A percentile compares a stretch with the other conserved stretches of the same genome.
Conservation (phyloP, 2,329 filamentous ascomycete genomes). For the Ophiosphaerella narmari region DNA sequence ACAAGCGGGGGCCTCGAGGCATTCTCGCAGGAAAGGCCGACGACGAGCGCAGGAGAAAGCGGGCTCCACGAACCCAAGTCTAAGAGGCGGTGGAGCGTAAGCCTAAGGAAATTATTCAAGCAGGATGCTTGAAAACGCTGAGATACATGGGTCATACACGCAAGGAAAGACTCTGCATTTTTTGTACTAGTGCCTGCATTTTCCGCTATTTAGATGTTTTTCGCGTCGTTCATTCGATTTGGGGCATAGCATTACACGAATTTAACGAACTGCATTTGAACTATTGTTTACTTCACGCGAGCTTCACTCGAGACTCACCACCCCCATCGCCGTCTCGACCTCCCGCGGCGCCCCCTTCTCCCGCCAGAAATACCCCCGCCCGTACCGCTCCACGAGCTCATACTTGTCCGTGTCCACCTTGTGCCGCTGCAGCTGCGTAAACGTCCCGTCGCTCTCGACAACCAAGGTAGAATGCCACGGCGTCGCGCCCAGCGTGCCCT, state of each 20-base stretch:
- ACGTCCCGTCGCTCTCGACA: constrained; percentile 24
- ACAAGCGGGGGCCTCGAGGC: constrained; percentile 13
- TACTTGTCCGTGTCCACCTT: constrained; percentile 22
- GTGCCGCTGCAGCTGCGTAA: constrained; percentile 22
- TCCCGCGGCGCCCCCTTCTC: constrained; percentile 10
- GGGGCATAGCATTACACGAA: too few relatives aligned
- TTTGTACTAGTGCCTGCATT: too few relatives aligned
- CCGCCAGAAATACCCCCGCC: constrained; percentile 30
- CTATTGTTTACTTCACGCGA: too few relatives aligned
- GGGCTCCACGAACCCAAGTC: constrained; percentile 3
- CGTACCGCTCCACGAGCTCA: constrained; percentile 26
- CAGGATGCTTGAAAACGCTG: neutral
- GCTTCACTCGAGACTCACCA: neutral
- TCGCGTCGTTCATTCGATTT: too few relatives aligned
- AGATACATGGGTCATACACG: too few relatives aligned
- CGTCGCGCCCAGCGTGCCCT: constrained; percentile 25
- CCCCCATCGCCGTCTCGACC: constrained; percentile 4
- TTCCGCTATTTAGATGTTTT: too few relatives aligned
- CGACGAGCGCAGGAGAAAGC: constrained; percentile 8
- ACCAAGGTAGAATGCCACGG: constrained; percentile 33
- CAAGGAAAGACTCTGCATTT: too few relatives aligned
- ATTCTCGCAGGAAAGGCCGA: constrained; percentile 9
- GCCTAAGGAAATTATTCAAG: constrained; percentile 28
- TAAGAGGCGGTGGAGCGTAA: constrained; percentile 27
- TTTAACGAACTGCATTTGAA: too few relatives aligned